phyloP scores from a whole-genome alignment of 306 rosid genomes.

The Medicago lupulina region DNA sequence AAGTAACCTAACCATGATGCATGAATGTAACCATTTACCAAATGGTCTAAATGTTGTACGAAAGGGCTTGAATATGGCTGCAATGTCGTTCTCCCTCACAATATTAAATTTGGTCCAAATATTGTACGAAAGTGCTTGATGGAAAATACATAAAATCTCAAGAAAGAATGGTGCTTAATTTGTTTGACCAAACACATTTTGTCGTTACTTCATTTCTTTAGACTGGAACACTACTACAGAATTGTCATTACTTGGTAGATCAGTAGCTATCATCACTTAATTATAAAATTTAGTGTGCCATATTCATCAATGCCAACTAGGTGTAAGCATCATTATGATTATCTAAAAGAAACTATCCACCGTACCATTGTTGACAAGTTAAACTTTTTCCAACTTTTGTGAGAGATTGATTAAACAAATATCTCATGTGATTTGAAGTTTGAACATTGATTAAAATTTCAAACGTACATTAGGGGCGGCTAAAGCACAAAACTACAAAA shows the following conservation, averaged over 20 bases:
- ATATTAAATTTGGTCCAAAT: background rate
- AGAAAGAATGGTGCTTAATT: conserved; percentile 3
- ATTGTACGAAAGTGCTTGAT: background rate
- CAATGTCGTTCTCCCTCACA: conserved; percentile 17
- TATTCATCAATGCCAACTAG: background rate
- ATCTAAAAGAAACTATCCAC: conserved; percentile 1
- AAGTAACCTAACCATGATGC: background rate
- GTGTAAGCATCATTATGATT: background rate
- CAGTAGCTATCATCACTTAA: background rate
- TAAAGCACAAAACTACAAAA: no score
- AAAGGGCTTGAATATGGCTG: conserved; percentile 32
- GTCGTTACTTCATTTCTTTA: background rate
- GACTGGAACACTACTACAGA: conserved; percentile 1
- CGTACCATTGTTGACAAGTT: conserved; percentile 4
- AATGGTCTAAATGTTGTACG: conserved; percentile 12
- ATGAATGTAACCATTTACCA: conserved; percentile 39
- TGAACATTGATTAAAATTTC: no score
- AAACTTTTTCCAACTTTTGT: conserved; percentile 1
- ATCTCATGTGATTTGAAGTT: no score
- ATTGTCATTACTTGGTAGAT: background rate
- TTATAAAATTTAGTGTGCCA: background rate
- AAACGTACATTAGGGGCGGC: no score
- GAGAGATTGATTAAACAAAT: background rate
- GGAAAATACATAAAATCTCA: background rate
- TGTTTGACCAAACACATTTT: background rate